Base-by-base conservation (phyloP, 805 yeast genomes). In the Vanderwaltozyma yarrowii region DNA sequence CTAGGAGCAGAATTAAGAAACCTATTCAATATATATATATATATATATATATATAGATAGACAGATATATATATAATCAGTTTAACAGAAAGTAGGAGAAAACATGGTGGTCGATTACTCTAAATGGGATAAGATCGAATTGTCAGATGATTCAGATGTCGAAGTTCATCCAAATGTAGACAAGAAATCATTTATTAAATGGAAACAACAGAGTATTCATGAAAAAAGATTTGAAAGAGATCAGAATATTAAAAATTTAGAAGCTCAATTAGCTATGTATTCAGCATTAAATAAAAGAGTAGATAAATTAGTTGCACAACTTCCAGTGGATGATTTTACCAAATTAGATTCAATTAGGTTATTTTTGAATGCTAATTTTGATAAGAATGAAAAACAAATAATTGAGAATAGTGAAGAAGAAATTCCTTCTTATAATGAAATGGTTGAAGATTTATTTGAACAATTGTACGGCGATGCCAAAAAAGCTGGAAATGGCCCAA, bases 141-240 rank as follows among this genome's bases (percentile, higher is more conserved):
- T 92, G 29, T 85, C 96, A 16, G 99, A 92, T 58, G 99, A 92
- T 61, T 86, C 96, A 8, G 98, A 92, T 53, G 69, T 92, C 35
- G 98, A 92, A 54, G 97, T 89, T 13, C 99, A 92, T 58, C 99
- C 97, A 42, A 92, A 92, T 56, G 98, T 92, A 24, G 99, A 92
- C 60, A 92, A 92, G 58, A 67, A 66, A 29, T 88, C 97, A 1
- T 89, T 92, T 49, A 85, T 92, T 51, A 75, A 78, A 42, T 89
- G 97, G 98, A 89, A 86, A 57, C 99, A 92, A 64, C 81, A 95
- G 53, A 95, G 88, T 50, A 92, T 92, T 46, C 98, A 92, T 58
- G 96, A 89, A 56, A 81, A 87, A 62, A 77, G 99, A 45, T 73
- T 70, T 30, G 84, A 84, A 56, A 67, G 94, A 54, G 80, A 81